Evolutionary conservation across 2,329 filamentous ascomycete species (phyloP).

Genomic region (Ophiostoma sp.): DNA sequence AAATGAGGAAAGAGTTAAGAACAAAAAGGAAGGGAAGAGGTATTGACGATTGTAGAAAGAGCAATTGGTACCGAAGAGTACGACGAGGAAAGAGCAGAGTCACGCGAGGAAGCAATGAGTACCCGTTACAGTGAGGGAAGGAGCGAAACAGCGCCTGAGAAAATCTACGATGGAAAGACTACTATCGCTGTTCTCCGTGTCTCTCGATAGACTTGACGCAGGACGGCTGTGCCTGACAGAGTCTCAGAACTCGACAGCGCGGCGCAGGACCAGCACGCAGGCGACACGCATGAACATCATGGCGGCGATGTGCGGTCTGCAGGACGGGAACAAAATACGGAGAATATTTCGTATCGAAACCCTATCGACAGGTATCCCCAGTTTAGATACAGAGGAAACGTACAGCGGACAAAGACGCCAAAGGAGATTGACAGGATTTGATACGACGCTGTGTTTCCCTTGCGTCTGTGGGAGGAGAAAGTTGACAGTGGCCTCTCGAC

Average conservation of each 20-base stretch:
- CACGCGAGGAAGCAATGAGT: not conserved
- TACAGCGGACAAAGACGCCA: not conserved
- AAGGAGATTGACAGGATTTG: slow-evolving; percentile 13
- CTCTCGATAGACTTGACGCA: slow-evolving; percentile 10
- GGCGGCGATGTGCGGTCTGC: not conserved
- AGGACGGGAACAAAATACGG: not conserved
- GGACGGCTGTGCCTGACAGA: slow-evolving; percentile 16
- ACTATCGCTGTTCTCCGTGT: not conserved
- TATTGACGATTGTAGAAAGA: not conserved
- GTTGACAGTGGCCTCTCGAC: not conserved
- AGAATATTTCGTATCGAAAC: not conserved
- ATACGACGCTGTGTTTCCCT: slow-evolving; percentile 15
- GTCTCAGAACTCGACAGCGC: slow-evolving; percentile 16
- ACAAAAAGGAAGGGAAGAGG: not conserved
- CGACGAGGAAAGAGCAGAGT: not conserved
- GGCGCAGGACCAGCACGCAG: slow-evolving; percentile 8
- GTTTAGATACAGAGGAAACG: not conserved
- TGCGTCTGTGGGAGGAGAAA: not conserved
- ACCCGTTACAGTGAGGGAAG: no score
- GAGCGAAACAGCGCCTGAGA: not conserved
- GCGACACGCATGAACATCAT: slow-evolving; percentile 13
- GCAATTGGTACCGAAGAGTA: not conserved
- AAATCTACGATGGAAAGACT: not conserved
- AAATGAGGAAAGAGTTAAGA: not conserved
- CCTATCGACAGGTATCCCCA: not conserved